Conservation (phyloP, 2,329 filamentous ascomycete species). For the Ceratocystis lukuohia region DNA sequence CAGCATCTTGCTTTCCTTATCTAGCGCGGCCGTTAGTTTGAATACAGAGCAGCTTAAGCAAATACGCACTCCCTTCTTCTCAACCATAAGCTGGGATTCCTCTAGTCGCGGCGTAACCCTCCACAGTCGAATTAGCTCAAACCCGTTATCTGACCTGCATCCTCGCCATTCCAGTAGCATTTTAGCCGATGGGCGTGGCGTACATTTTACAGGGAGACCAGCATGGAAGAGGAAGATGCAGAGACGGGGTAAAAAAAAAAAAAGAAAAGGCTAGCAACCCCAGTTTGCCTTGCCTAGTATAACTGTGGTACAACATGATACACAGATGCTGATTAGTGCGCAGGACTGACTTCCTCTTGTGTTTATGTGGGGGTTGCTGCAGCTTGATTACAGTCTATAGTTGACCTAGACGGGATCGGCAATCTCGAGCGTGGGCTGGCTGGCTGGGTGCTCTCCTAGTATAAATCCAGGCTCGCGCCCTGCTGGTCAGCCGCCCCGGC, state of each 20-base stretch:
- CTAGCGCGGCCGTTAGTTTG: neutral
- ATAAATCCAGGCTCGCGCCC: neutral
- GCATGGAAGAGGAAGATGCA: neutral
- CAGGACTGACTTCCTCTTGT: neutral
- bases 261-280: neutral
- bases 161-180: neutral
- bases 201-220: neutral
- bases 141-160: neutral
- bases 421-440: neutral
- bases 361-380: neutral
- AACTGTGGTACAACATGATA: neutral
- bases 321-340: neutral
- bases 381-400: neutral
- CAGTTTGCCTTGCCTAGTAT: neutral
- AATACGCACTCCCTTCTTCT: neutral
- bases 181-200: neutral
- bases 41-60: neutral
- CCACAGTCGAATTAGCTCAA: neutral
- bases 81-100: neutral
- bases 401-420: neutral
- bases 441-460: neutral
- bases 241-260: neutral
- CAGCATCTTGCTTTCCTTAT: neutral
- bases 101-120: neutral
- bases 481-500: neutral